Evolutionary conservation across 2,329 filamentous ascomycete genomes (phyloP), one percentile per base, ranked within the genome.

Genomic region (Cadophora sp.): DNA sequence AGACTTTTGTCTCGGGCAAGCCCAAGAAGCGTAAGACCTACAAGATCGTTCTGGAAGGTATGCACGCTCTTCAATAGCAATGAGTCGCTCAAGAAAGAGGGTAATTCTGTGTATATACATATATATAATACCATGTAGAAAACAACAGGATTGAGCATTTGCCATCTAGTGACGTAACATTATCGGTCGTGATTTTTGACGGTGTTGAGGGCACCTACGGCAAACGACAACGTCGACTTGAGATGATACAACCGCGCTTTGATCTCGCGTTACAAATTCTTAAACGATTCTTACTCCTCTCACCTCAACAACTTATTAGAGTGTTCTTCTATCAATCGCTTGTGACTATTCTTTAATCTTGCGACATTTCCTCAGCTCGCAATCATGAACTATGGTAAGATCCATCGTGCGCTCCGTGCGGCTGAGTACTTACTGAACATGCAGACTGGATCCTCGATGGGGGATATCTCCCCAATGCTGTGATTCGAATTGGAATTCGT

Each of bases 1-100:
- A 89, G 76, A 80, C 85, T 62, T 80, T 79, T n/a, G 65, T 93
- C 78, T 80, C 86, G 73, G 79, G 86, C 61, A 84, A 83, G 76
- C 81, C 83, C 53, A 97, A 97, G 83, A 89, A 91, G 80, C 87
- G 94, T 72, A 97, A 97, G 80, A 84, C 90, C 81, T 97, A 97
- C 78, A 98, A 98, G 81, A 74, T 93, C 24, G 90, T 97, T 34
- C 77, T 85, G 61, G 91, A 96, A 76, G 83, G 87, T 66, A 91
- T 91, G 86, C 80, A 81, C 22, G 64, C 67, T 43, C 19, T 72
- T 31, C 73, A 73, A 60, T 75, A 66, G 66, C 40, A 62, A 48
- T 60, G 40, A 43, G 40, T 11, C 19, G 14, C 16, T 14, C 40
- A 67, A 37, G 40, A 40, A 63, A 24, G 19, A 19, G 14, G 48